These are phyloP conservation scores for Pyrus communis DNA, from an alignment of 306 rosid species.

Conservation along the genomic window DNA sequence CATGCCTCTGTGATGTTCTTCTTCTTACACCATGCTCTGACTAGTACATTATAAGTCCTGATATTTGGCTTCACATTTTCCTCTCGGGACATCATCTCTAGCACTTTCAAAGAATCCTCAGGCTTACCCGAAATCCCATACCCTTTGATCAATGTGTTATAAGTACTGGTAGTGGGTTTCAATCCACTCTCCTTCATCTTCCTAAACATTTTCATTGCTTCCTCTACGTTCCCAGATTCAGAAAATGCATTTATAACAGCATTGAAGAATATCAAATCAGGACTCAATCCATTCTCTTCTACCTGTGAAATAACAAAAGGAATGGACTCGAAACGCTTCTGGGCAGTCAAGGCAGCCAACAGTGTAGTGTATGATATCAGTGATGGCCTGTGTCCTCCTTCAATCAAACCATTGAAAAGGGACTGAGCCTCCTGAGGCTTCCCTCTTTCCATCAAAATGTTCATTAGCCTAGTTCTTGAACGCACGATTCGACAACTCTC, in stretches of 20 bases:
- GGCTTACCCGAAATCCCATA: slow-evolving; percentile 62
- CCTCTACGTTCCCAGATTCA: slow-evolving; percentile 58
- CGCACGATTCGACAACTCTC: slow-evolving; percentile 41
- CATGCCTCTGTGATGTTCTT: slow-evolving; percentile 44
- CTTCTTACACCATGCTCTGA: slow-evolving; percentile 53
- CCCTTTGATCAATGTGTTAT: slow-evolving; percentile 61
- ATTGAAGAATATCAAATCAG: slow-evolving; percentile 54
- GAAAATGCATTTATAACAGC: slow-evolving; percentile 60
- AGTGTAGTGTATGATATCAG: slow-evolving; percentile 54
- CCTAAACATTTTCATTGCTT: slow-evolving; percentile 44
- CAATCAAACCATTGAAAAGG: slow-evolving; percentile 41
- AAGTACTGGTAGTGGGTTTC: slow-evolving; percentile 42
- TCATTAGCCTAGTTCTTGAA: slow-evolving; percentile 53
- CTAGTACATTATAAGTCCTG: slow-evolving; percentile 55
- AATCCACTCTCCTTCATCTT: slow-evolving; percentile 63
- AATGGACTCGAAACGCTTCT: slow-evolving; percentile 47
- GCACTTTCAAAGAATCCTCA: slow-evolving; percentile 46
- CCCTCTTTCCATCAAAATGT: slow-evolving; percentile 43
- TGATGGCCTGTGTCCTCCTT: slow-evolving; percentile 59
- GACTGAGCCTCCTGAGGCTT: slow-evolving; percentile 43
- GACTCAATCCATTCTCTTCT: slow-evolving; percentile 52
- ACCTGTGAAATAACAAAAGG: slow-evolving; percentile 38
- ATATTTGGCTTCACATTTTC: slow-evolving; percentile 53
- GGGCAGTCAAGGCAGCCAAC: slow-evolving; percentile 49
- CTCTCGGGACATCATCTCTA: slow-evolving; percentile 43